Conservation (phyloP, 2,329 filamentous ascomycete genomes). For the Hypomyces rosellus region DNA sequence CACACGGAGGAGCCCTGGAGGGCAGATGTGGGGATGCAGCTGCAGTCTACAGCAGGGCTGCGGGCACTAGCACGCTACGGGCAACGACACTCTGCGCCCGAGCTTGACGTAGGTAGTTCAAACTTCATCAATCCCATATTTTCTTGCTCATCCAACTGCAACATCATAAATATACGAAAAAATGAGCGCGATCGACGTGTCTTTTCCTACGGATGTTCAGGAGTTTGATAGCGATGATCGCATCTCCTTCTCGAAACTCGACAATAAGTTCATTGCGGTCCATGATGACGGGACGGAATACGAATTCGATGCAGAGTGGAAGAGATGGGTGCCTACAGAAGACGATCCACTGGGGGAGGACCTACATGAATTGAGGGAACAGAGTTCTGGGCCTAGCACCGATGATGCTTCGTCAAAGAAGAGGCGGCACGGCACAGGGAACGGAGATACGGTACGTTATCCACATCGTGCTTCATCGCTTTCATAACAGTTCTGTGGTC, state of each 20-base stretch:
- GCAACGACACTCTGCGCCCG: not conserved
- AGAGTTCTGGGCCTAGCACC: conserved; percentile 20
- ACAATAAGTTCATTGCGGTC: conserved; percentile 77
- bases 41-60: no score
- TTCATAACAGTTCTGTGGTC: no score
- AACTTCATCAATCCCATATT: conserved; percentile 1
- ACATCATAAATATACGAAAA: not conserved
- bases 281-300: conserved; percentile 80
- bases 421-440: conserved; percentile 35
- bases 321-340: conserved; percentile 68
- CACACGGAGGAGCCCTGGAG: no score
- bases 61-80: no score
- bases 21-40: no score
- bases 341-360: conserved; percentile 35
- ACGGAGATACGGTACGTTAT: conserved; percentile 39
- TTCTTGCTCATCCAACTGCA: not conserved
- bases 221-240: conserved; percentile 73
- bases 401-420: conserved; percentile 28
- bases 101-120: not conserved
- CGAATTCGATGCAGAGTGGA: conserved; percentile 66
- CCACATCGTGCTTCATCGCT: not conserved
- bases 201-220: conserved; percentile 54
- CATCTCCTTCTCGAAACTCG: conserved; percentile 79
- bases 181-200: conserved; percentile 22
- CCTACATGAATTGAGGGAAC: conserved; percentile 27